These are phyloP conservation scores for Marasmius oreades DNA, from an alignment of 1,284 basidiomycete species.

Conservation along the genomic window DNA sequence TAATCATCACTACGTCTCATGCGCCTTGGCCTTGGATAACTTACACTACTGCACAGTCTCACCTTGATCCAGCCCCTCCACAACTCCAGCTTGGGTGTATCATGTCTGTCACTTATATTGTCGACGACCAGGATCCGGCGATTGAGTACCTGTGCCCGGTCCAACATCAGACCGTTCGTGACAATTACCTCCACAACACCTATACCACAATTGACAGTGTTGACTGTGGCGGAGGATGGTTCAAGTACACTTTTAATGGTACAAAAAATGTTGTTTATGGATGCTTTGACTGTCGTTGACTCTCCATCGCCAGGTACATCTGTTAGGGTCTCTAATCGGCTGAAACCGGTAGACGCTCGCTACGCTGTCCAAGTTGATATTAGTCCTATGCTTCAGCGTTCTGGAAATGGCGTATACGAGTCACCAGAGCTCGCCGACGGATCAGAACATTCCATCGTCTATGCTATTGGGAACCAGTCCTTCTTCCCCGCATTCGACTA, in stretches of 20 bases:
- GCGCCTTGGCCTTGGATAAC: too few relatives aligned
- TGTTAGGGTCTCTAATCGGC: conserved; percentile 24
- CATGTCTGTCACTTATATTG: conserved; percentile 25
- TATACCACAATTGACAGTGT: conserved; percentile 30
- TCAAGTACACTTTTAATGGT: conserved; percentile 35
- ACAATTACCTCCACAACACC: conserved; percentile 34
- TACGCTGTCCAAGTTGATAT: conserved; percentile 34
- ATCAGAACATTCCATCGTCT: conserved; percentile 29
- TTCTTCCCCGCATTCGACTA: conserved; percentile 33
- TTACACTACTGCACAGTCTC: too few relatives aligned
- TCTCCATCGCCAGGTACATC: conserved; percentile 22
- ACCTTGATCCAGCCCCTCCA: too few relatives aligned
- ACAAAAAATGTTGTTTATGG: background rate
- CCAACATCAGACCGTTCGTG: conserved; percentile 22
- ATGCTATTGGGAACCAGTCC: conserved; percentile 23
- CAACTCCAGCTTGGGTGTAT: too few relatives aligned
- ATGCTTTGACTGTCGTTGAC: background rate
- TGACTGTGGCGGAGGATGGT: conserved; percentile 32
- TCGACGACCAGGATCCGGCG: conserved; percentile 34
- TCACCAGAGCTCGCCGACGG: conserved; percentile 31
- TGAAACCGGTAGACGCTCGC: conserved; percentile 14
- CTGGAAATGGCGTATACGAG: conserved; percentile 26
- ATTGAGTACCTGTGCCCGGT: conserved; percentile 34
- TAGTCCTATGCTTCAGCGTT: conserved; percentile 23
- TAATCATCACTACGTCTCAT: too few relatives aligned